These are phyloP conservation scores for Taphrina pruni DNA, from an alignment of 1,139 yeast species.

Conservation along the genomic window DNA sequence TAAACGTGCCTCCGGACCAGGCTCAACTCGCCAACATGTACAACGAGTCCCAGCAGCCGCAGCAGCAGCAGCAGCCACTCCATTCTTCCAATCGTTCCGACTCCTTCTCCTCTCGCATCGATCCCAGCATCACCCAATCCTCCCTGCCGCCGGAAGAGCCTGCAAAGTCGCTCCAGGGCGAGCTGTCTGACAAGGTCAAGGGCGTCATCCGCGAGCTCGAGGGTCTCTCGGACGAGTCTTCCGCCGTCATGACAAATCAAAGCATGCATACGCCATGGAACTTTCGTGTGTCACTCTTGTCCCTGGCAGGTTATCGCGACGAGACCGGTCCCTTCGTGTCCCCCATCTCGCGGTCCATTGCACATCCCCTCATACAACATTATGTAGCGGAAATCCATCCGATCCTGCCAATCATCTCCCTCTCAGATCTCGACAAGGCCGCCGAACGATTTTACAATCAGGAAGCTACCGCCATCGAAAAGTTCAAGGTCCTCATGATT, in stretches of 20 bases:
- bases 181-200: conserved; percentile 10
- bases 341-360: conserved; percentile 8
- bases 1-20: background rate
- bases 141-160: conserved; percentile 9
- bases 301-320: conserved; percentile 36
- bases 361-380: conserved; percentile 30
- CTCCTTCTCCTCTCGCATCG: background rate
- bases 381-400: conserved; percentile 24
- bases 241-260: conserved; percentile 25
- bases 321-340: conserved; percentile 34
- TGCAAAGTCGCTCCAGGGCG: conserved; percentile 7
- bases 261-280: conserved; percentile 30
- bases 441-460: conserved; percentile 3
- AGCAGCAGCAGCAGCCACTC: background rate
- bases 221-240: conserved; percentile 11
- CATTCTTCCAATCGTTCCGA: background rate
- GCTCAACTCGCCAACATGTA: background rate
- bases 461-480: conserved; percentile 17
- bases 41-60: background rate
- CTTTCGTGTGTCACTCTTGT: conserved; percentile 14
- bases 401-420: conserved; percentile 8
- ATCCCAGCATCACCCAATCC: conserved; percentile 2
- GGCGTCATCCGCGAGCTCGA: conserved; percentile 11
- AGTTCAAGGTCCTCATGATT: conserved; percentile 24
- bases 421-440: conserved; percentile 15